A percentile compares a stretch with the other conserved stretches of the same genome.
These are phyloP conservation scores for Phytomonas sp. DNA, from an alignment of 208 protist genomes.

Conservation along the genomic window DNA sequence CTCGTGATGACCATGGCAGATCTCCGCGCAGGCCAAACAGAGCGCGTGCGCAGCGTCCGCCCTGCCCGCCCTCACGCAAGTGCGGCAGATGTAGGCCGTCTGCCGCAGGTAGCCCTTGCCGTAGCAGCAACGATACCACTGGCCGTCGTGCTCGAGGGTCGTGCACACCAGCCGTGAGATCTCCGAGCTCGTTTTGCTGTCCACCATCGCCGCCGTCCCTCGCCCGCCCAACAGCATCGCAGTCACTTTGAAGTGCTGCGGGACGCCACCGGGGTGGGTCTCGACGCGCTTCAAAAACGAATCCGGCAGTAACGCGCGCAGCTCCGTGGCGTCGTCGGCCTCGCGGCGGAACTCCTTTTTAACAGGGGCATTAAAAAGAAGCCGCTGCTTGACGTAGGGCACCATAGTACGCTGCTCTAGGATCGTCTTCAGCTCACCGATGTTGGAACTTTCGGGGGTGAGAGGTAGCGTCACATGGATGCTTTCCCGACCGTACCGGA, in stretches of 20 bases:
- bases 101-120: slow-evolving; percentile 62
- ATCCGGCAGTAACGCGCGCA: slow-evolving; percentile 33
- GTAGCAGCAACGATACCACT: slow-evolving; percentile 76
- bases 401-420: slow-evolving; percentile 38
- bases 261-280: slow-evolving; percentile 14
- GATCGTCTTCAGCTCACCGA: slow-evolving; percentile 40
- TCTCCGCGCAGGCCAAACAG: slow-evolving; percentile 71
- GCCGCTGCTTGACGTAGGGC: slow-evolving; percentile 36
- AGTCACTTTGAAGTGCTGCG: slow-evolving; percentile 36
- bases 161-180: slow-evolving; percentile 56
- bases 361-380: slow-evolving; percentile 61
- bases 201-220: slow-evolving; percentile 24
- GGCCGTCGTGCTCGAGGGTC: slow-evolving; percentile 51
- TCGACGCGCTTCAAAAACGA: slow-evolving; percentile 14
- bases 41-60: slow-evolving; percentile 56
- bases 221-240: slow-evolving; percentile 61
- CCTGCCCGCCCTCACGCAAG: slow-evolving; percentile 47
- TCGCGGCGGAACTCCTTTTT: slow-evolving; percentile 36
- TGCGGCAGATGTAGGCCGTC: slow-evolving; percentile 74
- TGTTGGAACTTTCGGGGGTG: slow-evolving; percentile 12
- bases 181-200: slow-evolving; percentile 50
- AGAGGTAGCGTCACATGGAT: slow-evolving; percentile 19
- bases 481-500: slow-evolving; percentile 15
- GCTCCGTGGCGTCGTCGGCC: slow-evolving; percentile 18
- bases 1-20: slow-evolving; percentile 73